Evolutionary conservation across 306 rosid genomes (phyloP).

Genomic region (Urtica urens): DNA sequence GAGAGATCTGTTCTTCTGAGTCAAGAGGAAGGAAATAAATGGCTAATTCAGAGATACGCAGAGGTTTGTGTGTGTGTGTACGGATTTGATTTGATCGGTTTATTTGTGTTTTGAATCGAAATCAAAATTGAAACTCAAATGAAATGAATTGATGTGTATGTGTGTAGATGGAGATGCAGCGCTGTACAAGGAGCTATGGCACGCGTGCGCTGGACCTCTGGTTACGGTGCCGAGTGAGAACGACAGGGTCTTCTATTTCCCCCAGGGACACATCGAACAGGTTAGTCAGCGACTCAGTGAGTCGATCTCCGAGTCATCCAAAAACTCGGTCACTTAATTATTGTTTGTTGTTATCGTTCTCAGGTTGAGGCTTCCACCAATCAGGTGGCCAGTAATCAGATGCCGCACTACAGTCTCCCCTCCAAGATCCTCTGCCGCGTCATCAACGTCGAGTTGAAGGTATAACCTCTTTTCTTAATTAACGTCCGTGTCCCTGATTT

Average conservation of each 20-base stretch:
- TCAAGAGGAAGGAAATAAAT: slow-evolving; percentile 16
- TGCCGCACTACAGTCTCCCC: slow-evolving; percentile 75
- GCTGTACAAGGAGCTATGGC: slow-evolving; percentile 86
- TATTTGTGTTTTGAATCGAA: too few relatives aligned
- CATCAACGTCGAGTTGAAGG: slow-evolving; percentile 70
- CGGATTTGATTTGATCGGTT: background rate
- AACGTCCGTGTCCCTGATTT: background rate
- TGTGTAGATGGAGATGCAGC: slow-evolving; percentile 58
- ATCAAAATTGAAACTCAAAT: background rate
- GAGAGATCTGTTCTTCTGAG: slow-evolving; percentile 57
- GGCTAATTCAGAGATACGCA: slow-evolving; percentile 63
- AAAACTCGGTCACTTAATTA: too few relatives aligned
- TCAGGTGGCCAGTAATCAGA: slow-evolving; percentile 84
- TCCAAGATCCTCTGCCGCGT: slow-evolving; percentile 81
- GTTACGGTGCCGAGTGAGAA: slow-evolving; percentile 76
- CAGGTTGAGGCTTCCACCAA: slow-evolving; percentile 95
- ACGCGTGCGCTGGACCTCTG: slow-evolving; percentile 96
- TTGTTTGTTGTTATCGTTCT: background rate
- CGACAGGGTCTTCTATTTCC: slow-evolving; percentile 83
- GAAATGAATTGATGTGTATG: background rate
- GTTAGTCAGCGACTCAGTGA: slow-evolving; percentile 15
- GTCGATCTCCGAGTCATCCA: too few relatives aligned
- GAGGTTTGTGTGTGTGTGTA: background rate
- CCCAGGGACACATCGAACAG: slow-evolving; percentile 98
- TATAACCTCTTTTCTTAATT: slow-evolving; percentile 6